Evolutionary conservation across 768 basidiomycete species (phyloP).

Genomic region (Lactifluus volemus): DNA sequence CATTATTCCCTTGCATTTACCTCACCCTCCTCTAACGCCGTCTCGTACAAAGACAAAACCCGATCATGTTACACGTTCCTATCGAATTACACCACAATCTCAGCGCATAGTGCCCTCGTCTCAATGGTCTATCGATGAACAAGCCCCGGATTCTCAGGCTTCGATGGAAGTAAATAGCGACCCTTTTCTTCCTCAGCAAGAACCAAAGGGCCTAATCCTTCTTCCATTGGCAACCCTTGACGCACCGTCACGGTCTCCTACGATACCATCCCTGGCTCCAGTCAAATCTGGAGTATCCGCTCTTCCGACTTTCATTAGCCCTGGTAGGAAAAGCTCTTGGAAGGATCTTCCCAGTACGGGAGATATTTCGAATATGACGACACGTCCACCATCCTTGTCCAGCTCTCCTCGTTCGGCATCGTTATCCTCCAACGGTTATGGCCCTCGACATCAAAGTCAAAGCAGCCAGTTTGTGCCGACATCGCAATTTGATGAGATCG

Average conservation of each 20-base stretch:
- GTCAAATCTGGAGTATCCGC: background rate
- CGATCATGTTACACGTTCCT: background rate
- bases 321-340: background rate
- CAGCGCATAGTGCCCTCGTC: constrained; percentile 16
- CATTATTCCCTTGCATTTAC: background rate
- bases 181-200: background rate
- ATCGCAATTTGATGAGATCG: constrained; percentile 13
- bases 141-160: background rate
- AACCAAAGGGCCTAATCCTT: background rate
- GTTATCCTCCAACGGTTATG: background rate
- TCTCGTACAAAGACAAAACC: background rate
- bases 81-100: constrained; percentile 9
- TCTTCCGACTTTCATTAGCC: background rate
- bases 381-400: background rate
- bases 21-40: constrained; percentile 2
- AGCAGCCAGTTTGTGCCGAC: constrained; percentile 10
- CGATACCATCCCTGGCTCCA: background rate
- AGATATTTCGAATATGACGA: background rate
- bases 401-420: background rate
- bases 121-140: constrained; percentile 12
- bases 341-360: background rate
- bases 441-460: background rate
- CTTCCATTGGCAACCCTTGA: background rate
- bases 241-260: background rate
- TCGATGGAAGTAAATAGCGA: background rate